Base-by-base conservation (phyloP, 2,329 filamentous ascomycete species). In the Colletotrichum gigasporum region DNA sequence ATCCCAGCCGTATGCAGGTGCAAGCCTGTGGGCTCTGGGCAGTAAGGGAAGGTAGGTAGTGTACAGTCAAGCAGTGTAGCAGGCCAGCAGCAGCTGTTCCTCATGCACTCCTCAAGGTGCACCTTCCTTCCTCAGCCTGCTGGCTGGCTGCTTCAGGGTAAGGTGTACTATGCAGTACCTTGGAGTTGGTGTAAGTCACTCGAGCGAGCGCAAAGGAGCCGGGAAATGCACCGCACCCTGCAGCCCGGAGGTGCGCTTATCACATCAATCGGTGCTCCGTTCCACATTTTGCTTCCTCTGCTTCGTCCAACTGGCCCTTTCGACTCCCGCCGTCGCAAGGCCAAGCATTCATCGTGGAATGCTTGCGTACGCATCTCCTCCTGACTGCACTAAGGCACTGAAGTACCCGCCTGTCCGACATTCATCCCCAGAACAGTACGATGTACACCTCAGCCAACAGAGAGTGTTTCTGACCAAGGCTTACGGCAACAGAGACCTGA, bases 401-500 rank as follows among this genome's bases (percentile, higher is more conserved):
- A n/a, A n/a, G n/a, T n/a, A n/a, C n/a, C n/a, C 10, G 24, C 26
- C 28, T 47, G 34, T 64, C 55, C 47, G 55, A 48, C 30, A 32
- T 26, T 18, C 35, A 48, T 24, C 44, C 44, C 16, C 44, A 37
- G 51, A 57, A 58, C 52, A 63, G n/a, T n/a, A n/a, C n/a, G n/a
- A n/a, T n/a, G n/a, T n/a, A n/a, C n/a, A n/a, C n/a, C n/a, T n/a
- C n/a, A n/a, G n/a, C n/a, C n/a, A n/a, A n/a, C n/a, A n/a, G n/a
- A n/a, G n/a, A n/a, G n/a, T 54, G 41, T 47, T 47, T 60, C 47
- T 60, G 55, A 64, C 55, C 41, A 60, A 64, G 6, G 55, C 54
- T 64, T 64, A 64, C 41, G 55, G 45, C 47, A 64, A 41, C 39
- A 53, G 18, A 60, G 30, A 48, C 41, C 41, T 24, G 26, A 45